A percentile compares a stretch with the other conserved stretches of the same genome.
Evolutionary conservation across 2,329 filamentous ascomycete species (phyloP).

Genomic region (Aspergillus melleus): DNA sequence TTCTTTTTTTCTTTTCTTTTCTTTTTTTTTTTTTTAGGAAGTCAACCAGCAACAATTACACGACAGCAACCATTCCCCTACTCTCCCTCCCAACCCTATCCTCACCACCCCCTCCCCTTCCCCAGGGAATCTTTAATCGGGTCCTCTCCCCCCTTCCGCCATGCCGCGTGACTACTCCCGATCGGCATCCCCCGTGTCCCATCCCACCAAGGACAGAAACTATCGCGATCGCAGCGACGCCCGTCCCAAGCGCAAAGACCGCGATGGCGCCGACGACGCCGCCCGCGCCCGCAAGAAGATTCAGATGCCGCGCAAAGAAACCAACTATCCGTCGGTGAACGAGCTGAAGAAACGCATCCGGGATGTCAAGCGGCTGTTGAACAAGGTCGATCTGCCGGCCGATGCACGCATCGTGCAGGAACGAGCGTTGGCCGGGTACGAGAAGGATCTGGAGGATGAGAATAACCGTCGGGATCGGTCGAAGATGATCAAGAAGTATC

Average conservation of each 20-base stretch:
- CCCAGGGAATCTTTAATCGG: not conserved
- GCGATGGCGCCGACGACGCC: constrained; percentile 27
- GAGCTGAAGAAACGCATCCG: constrained; percentile 59
- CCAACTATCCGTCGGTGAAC: constrained; percentile 42
- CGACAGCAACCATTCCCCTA: not conserved
- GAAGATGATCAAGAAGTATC: constrained; percentile 62
- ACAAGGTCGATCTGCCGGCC: constrained; percentile 51
- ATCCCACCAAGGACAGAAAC: constrained; percentile 11
- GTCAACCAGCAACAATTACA: not conserved
- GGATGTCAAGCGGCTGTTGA: constrained; percentile 55
- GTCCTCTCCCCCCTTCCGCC: not conserved
- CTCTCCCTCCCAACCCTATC: not conserved
- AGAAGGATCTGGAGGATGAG: constrained; percentile 55
- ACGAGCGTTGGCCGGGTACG: constrained; percentile 57
- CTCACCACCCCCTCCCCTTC: not conserved
- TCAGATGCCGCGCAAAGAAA: constrained; percentile 25
- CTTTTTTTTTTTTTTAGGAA: constrained; percentile 1
- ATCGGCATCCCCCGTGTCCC: constrained; percentile 5
- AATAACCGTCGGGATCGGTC: constrained; percentile 51
- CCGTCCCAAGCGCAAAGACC: constrained; percentile 30
- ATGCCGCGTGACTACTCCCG: constrained; percentile 19
- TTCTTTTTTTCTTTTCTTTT: constrained; percentile 1
- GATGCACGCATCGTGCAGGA: constrained; percentile 60
- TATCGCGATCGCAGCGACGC: constrained; percentile 18
- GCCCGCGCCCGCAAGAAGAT: constrained; percentile 31